Percentiles rank a stretch among this genome's conserved stretches.
Conservation (phyloP, 1,139 yeast genomes). For the Pneumocystis carinii region DNA sequence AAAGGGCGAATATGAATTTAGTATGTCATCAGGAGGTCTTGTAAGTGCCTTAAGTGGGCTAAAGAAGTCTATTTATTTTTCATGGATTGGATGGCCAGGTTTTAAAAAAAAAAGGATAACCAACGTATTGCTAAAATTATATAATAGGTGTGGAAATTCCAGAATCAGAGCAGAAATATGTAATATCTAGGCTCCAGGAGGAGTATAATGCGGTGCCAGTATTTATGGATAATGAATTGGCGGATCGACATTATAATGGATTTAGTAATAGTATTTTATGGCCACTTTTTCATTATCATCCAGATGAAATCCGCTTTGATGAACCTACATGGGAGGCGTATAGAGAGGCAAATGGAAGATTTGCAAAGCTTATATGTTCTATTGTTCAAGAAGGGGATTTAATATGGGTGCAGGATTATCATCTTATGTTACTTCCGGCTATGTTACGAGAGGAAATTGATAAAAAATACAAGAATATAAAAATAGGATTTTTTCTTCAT, state of each 20-base stretch:
- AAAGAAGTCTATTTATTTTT: slow-evolving; percentile 69
- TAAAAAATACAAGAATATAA: slow-evolving; percentile 35
- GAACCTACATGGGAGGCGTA: slow-evolving; percentile 98
- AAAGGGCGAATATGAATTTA: slow-evolving; percentile 47
- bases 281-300: slow-evolving; percentile 98
- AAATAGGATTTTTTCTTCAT: slow-evolving; percentile 86
- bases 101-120: neutral
- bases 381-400: slow-evolving; percentile 71
- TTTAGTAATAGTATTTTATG: slow-evolving; percentile 83
- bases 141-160: slow-evolving; percentile 48
- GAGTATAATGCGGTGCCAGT: slow-evolving; percentile 86
- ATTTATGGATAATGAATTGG: slow-evolving; percentile 70
- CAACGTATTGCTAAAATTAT: neutral
- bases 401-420: slow-evolving; percentile 97
- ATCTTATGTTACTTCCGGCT: slow-evolving; percentile 85
- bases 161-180: slow-evolving; percentile 51
- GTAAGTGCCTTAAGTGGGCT: slow-evolving; percentile 92
- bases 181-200: slow-evolving; percentile 52
- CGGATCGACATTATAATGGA: slow-evolving; percentile 93
- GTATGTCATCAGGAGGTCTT: slow-evolving; percentile 93
- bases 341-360: slow-evolving; percentile 76
- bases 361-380: slow-evolving; percentile 56
- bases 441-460: slow-evolving; percentile 60
- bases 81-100: slow-evolving; percentile 97
- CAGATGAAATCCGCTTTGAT: slow-evolving; percentile 97